Evolutionary conservation across 495 filamentous ascomycete species (phyloP).

Genomic region (Cercophora sp.): DNA sequence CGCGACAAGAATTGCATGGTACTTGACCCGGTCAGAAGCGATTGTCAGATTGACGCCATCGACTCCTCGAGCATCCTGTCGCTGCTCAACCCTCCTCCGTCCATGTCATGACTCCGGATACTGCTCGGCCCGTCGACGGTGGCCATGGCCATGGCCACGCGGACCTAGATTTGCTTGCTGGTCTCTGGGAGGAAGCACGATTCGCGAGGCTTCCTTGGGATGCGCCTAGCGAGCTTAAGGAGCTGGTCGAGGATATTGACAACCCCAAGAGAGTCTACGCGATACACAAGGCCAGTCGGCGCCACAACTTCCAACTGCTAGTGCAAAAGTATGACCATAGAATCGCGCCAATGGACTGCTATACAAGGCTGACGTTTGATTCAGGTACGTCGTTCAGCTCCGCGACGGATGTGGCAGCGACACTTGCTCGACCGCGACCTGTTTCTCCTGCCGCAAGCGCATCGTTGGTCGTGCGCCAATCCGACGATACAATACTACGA

Average conservation of each 20-base stretch:
- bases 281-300: conserved; percentile 46
- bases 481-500: conserved; percentile 64
- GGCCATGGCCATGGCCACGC: conserved; percentile 11
- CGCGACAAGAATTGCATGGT: no score
- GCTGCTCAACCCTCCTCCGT: conserved; percentile 6
- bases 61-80: neutral
- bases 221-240: conserved; percentile 49
- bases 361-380: conserved; percentile 16
- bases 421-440: conserved; percentile 71
- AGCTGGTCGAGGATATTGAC: conserved; percentile 46
- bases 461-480: conserved; percentile 61
- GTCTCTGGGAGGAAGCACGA: conserved; percentile 49
- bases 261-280: conserved; percentile 51
- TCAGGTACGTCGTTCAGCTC: conserved; percentile 81
- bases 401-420: conserved; percentile 70
- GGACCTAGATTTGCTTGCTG: conserved; percentile 39
- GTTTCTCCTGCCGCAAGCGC: conserved; percentile 71
- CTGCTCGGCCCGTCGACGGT: conserved; percentile 36
- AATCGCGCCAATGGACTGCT: no score
- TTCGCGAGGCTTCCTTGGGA: conserved; percentile 49
- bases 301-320: conserved; percentile 51
- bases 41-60: neutral
- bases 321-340: conserved; percentile 48
- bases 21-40: no score
- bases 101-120: conserved; percentile 55